Evolutionary conservation across 495 filamentous ascomycete genomes (phyloP).

Genomic region (Trypethelium eluteriae): DNA sequence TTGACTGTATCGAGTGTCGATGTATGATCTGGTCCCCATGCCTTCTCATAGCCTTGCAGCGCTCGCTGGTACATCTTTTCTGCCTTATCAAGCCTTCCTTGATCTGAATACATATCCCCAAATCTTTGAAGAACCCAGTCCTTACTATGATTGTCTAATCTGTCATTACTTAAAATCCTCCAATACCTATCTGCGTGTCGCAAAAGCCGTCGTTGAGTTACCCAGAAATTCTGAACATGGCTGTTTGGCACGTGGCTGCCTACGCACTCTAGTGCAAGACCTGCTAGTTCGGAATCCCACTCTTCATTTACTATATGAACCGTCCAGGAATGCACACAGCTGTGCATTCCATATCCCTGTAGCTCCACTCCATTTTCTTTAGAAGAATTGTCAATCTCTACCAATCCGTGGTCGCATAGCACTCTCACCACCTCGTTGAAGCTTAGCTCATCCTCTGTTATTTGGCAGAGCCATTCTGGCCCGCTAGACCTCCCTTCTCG

Average conservation of each 20-base stretch:
- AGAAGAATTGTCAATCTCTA: background rate
- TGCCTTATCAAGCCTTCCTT: constrained; percentile 36
- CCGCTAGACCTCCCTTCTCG: background rate
- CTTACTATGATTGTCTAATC: background rate
- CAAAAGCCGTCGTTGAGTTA: background rate
- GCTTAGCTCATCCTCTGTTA: constrained; percentile 11
- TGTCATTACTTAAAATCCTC: background rate
- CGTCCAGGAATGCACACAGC: constrained; percentile 7
- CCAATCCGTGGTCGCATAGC: background rate
- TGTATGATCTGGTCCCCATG: constrained; percentile 36
- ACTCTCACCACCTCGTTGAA: background rate
- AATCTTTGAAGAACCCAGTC: constrained; percentile 24
- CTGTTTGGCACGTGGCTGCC: background rate
- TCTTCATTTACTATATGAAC: background rate
- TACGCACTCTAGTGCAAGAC: background rate
- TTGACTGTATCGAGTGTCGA: constrained; percentile 36
- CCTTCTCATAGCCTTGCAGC: constrained; percentile 36
- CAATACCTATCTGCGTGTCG: background rate
- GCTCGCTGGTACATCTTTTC: constrained; percentile 38
- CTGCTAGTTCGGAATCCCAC: background rate
- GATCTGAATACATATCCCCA: constrained; percentile 19
- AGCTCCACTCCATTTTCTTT: background rate
- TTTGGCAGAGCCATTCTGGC: background rate
- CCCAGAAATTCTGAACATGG: background rate
- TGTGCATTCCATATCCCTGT: constrained; percentile 15